Conservation (phyloP, 352 stramenopile genomes). For the Phytophthora pistaciae region DNA sequence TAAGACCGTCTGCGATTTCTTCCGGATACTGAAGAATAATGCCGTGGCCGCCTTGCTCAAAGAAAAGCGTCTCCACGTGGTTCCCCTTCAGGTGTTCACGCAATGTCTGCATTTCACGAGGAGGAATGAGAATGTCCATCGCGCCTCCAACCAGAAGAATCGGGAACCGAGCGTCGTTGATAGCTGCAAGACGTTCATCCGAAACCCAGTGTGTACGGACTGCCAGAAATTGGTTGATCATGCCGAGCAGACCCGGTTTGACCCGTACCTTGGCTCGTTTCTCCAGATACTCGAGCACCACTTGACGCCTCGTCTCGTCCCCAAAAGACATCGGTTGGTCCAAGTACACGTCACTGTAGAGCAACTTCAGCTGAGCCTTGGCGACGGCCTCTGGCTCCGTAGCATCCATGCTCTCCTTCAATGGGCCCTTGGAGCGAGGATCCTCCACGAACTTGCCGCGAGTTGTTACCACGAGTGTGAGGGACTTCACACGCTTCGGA, state of each 20-base stretch:
- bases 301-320: constrained; percentile 31
- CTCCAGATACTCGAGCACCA: constrained; percentile 27
- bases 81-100: constrained; percentile 35
- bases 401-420: constrained; percentile 38
- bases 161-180: constrained; percentile 47
- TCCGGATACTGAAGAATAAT: constrained; percentile 53
- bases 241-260: constrained; percentile 15
- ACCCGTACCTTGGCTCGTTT: constrained; percentile 21
- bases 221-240: constrained; percentile 40
- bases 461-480: constrained; percentile 59
- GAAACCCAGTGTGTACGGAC: constrained; percentile 51
- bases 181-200: constrained; percentile 45
- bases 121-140: constrained; percentile 52
- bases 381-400: constrained; percentile 41
- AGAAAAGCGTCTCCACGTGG: constrained; percentile 49
- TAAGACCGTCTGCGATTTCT: constrained; percentile 33
- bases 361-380: constrained; percentile 34
- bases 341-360: constrained; percentile 45
- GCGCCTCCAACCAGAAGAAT: constrained; percentile 50
- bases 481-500: constrained; percentile 49
- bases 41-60: constrained; percentile 49
- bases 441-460: constrained; percentile 47
- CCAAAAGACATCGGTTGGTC: constrained; percentile 40
- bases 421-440: constrained; percentile 35
- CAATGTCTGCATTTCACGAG: constrained; percentile 40